Conservation (phyloP, 2,329 filamentous ascomycete species). For the Trichoderma cornu-damae region DNA sequence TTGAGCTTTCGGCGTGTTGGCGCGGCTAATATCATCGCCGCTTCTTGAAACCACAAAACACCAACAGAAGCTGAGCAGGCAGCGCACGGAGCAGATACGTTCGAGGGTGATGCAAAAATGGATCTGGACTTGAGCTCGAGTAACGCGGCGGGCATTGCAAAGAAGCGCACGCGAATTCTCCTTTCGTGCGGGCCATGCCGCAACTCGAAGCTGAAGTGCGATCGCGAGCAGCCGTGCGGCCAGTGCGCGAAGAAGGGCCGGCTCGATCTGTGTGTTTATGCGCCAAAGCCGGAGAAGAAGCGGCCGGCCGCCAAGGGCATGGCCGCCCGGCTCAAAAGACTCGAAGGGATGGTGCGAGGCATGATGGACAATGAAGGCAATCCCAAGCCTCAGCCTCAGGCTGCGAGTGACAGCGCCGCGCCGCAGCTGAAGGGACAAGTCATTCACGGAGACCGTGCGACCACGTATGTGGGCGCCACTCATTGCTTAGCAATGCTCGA, state of each 20-base stretch:
- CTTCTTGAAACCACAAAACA: neutral
- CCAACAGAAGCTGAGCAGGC: neutral
- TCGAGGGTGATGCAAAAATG: neutral
- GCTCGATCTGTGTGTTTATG: conserved; percentile 44
- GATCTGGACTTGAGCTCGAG: neutral
- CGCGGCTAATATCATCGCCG: neutral
- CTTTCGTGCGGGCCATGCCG: conserved; percentile 51
- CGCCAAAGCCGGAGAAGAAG: conserved; percentile 40
- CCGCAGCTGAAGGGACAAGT: conserved; percentile 38
- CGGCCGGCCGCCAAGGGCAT: conserved; percentile 44
- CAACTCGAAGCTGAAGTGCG: conserved; percentile 52
- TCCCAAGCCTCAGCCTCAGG: conserved; percentile 5
- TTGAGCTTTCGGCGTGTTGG: neutral
- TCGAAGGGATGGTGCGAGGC: conserved; percentile 53
- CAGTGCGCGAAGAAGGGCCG: conserved; percentile 49
- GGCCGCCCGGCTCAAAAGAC: conserved; percentile 49
- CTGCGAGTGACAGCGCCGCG: conserved; percentile 18
- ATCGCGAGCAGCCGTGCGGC: conserved; percentile 47
- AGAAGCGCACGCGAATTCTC: conserved; percentile 45
- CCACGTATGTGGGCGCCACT: conserved; percentile 54
- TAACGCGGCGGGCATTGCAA: neutral
- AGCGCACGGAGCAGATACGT: neutral
- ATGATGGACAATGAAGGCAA: conserved; percentile 44
- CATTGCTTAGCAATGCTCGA: conserved; percentile 58
- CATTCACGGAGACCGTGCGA: conserved; percentile 39